phyloP scores from a whole-genome alignment of 495 filamentous ascomycete genomes.

The Glutinoglossum americanum region DNA sequence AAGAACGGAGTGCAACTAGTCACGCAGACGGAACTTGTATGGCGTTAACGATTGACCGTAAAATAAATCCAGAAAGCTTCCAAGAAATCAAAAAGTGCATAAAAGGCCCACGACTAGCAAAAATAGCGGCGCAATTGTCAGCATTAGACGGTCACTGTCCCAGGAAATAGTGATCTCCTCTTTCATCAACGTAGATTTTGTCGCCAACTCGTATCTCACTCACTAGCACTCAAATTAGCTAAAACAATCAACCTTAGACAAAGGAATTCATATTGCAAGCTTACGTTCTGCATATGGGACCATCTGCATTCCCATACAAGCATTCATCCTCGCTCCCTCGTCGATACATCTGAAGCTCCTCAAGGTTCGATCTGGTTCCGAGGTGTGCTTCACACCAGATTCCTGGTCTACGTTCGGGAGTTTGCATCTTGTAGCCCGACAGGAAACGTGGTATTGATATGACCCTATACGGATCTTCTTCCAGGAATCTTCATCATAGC shows the following conservation, averaged over 20 bases:
- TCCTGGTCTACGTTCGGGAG: constrained; percentile 65
- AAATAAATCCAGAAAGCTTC: neutral
- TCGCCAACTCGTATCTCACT: constrained; percentile 37
- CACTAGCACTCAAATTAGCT: constrained; percentile 3
- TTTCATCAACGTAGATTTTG: constrained; percentile 33
- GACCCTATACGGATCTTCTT: constrained; percentile 39
- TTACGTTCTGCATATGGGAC: no score
- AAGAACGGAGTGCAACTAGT: no score
- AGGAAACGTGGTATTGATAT: constrained; percentile 22
- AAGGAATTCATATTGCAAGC: no score
- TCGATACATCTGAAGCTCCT: constrained; percentile 52
- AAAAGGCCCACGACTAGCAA: neutral
- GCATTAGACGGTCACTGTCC: neutral
- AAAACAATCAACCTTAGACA: neutral
- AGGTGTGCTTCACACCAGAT: constrained; percentile 44
- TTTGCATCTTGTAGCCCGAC: constrained; percentile 36
- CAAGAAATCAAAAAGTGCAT: neutral
- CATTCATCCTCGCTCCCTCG: constrained; percentile 41
- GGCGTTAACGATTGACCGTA: no score
- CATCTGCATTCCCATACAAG: constrained; percentile 72
- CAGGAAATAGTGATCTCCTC: constrained; percentile 41
- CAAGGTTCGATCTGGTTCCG: constrained; percentile 55
- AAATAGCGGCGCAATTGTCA: neutral
- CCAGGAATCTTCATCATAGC: constrained; percentile 63
- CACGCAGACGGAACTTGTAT: no score